Percentiles rank a stretch among this genome's conserved stretches.
Conservation (phyloP, 2,329 filamentous ascomycete genomes). For the Fusarium chlamydosporum region DNA sequence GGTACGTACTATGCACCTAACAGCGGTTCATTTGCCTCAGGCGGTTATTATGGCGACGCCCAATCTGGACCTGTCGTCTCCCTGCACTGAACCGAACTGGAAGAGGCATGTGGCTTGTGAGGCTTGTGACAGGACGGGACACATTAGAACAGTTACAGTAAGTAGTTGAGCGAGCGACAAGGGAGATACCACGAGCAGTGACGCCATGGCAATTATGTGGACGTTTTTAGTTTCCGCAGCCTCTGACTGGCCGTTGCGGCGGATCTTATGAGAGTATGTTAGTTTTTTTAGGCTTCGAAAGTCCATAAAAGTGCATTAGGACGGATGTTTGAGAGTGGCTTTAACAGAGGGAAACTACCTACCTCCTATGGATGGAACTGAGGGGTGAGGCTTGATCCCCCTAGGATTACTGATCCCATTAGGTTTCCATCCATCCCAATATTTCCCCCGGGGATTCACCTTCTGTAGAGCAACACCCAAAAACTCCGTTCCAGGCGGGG, state of each 20-base stretch:
- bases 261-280: constrained; percentile 17
- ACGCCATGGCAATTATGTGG: constrained; percentile 21
- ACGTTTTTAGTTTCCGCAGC: constrained; percentile 14
- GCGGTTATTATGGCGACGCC: constrained; percentile 40
- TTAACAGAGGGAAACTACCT: constrained; percentile 20
- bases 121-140: constrained; percentile 35
- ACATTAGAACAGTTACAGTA: background rate
- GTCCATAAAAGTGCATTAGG: constrained; percentile 12
- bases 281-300: constrained; percentile 14
- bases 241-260: constrained; percentile 16
- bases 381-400: constrained; percentile 32
- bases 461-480: constrained; percentile 5
- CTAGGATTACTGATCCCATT: constrained; percentile 25
- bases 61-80: constrained; percentile 16
- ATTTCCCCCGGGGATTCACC: constrained; percentile 17
- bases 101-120: constrained; percentile 42
- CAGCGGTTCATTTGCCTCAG: constrained; percentile 21
- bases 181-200: constrained; percentile 24
- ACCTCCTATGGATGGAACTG: too few species aligned
- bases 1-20: background rate
- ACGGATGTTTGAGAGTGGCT: constrained; percentile 31
- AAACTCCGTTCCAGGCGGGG: constrained; percentile 12
- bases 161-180: constrained; percentile 9
- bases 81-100: constrained; percentile 14
- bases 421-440: constrained; percentile 23